Evolutionary conservation across 2,329 filamentous ascomycete species (phyloP).

Genomic region (Beauveria bassiana): DNA sequence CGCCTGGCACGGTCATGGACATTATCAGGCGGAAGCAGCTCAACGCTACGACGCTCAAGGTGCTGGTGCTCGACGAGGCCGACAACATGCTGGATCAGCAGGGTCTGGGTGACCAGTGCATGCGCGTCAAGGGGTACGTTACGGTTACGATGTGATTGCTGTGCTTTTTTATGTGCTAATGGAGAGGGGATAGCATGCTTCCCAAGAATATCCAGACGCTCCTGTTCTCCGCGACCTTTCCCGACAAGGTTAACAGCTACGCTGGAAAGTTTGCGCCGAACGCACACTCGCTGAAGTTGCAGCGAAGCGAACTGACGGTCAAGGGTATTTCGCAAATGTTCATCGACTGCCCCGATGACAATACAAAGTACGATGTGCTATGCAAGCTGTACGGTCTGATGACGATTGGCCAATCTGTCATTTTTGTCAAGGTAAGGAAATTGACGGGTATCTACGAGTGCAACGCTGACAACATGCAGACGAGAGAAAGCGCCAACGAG

Average conservation of each 20-base stretch:
- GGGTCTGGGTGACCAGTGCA: constrained; percentile 89
- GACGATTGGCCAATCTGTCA: constrained; percentile 95
- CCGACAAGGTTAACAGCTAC: constrained; percentile 75
- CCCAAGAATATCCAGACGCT: constrained; percentile 75
- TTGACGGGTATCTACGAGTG: background rate
- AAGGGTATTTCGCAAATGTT: constrained; percentile 98
- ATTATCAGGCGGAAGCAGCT: constrained; percentile 71
- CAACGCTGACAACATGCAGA: constrained; percentile 40
- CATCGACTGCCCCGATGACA: constrained; percentile 78
- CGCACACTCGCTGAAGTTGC: constrained; percentile 79
- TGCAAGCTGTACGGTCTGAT: constrained; percentile 93
- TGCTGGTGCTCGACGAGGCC: constrained; percentile 90
- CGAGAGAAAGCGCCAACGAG: constrained; percentile 73
- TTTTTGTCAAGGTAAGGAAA: constrained; percentile 78
- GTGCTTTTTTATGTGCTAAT: too few species aligned
- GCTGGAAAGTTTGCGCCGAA: constrained; percentile 77
- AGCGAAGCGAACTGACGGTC: constrained; percentile 87
- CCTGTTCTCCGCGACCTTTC: constrained; percentile 92
- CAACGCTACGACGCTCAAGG: constrained; percentile 61
- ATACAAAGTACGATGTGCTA: constrained; percentile 79
- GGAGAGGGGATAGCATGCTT: constrained; percentile 50
- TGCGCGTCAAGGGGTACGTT: constrained; percentile 71
- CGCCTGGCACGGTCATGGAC: constrained; percentile 87
- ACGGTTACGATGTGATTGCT: background rate
- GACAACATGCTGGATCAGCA: constrained; percentile 99